Percentiles rank a stretch among this genome's conserved stretches.
phyloP scores from a whole-genome alignment of 2,329 filamentous ascomycete genomes.

The Metarhizium brunneum region DNA sequence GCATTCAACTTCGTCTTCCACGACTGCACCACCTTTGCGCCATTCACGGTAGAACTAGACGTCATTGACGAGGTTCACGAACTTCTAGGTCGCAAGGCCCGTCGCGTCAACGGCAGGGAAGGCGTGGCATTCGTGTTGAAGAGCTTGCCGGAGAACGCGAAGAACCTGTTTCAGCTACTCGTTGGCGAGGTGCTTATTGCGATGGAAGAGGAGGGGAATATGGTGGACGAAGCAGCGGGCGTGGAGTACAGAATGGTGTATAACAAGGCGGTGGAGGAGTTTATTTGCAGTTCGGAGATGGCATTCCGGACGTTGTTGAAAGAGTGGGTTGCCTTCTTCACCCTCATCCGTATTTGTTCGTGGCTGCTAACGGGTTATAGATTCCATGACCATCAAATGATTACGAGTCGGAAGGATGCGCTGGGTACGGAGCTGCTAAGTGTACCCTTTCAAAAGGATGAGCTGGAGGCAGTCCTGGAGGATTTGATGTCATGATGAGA shows the following conservation, averaged over 20 bases:
- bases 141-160: constrained; percentile 84
- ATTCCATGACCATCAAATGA: constrained; percentile 97
- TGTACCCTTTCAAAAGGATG: constrained; percentile 77
- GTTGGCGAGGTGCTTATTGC: constrained; percentile 74
- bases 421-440: constrained; percentile 78
- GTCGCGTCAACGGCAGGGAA: constrained; percentile 77
- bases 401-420: constrained; percentile 77
- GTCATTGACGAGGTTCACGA: constrained; percentile 86
- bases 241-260: constrained; percentile 89
- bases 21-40: constrained; percentile 82
- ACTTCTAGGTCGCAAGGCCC: constrained; percentile 70
- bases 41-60: constrained; percentile 65
- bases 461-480: constrained; percentile 81
- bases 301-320: constrained; percentile 89
- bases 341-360: not conserved
- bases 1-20: constrained; percentile 85
- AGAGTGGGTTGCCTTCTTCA: constrained; percentile 49
- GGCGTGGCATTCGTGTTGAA: constrained; percentile 87
- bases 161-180: constrained; percentile 75
- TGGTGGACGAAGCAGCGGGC: constrained; percentile 44
- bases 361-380: constrained; percentile 31
- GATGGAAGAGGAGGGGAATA: constrained; percentile 49
- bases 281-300: constrained; percentile 95
- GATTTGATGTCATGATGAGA: constrained; percentile 39
- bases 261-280: constrained; percentile 91